Conservation (phyloP, 768 basidiomycete genomes). For the Hygrophorus russula region DNA sequence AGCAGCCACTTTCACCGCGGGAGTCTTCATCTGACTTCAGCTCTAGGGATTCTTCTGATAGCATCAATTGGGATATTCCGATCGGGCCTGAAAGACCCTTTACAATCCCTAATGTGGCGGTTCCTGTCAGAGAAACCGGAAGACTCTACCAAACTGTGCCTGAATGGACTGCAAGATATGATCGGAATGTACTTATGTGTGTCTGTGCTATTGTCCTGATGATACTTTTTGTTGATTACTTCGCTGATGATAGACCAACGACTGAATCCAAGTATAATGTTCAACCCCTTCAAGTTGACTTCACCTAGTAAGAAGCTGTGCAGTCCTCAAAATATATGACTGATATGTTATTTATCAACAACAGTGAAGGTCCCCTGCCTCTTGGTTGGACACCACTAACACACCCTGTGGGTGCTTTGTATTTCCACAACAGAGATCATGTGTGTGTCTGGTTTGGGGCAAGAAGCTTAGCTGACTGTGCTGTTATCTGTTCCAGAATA, state of each 20-base stretch:
- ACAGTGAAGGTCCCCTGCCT: conserved; percentile 5
- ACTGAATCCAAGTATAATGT: background rate
- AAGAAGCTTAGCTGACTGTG: conserved; percentile 1
- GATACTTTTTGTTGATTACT: background rate
- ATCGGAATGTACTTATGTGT: background rate
- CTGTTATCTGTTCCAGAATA: conserved; percentile 21
- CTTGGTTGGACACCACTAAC: conserved; percentile 32
- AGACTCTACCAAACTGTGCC: too few species aligned
- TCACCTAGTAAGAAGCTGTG: background rate
- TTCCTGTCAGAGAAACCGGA: too few species aligned
- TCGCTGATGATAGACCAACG: background rate
- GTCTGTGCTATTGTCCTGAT: background rate
- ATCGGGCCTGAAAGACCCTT: too few species aligned
- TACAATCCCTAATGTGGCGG: too few species aligned
- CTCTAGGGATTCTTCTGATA: too few species aligned
- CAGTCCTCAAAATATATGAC: background rate
- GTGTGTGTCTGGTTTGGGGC: conserved; percentile 19
- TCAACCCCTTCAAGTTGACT: background rate
- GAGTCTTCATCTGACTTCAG: too few species aligned
- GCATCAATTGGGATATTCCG: too few species aligned
- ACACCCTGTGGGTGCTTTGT: conserved; percentile 55
- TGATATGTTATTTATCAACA: background rate
- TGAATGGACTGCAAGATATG: conserved; percentile 1
- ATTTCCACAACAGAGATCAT: conserved; percentile 36
- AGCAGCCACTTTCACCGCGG: too few species aligned